Conservation (phyloP, 2,329 filamentous ascomycete species). For the Phyllosticta citrichinensis region DNA sequence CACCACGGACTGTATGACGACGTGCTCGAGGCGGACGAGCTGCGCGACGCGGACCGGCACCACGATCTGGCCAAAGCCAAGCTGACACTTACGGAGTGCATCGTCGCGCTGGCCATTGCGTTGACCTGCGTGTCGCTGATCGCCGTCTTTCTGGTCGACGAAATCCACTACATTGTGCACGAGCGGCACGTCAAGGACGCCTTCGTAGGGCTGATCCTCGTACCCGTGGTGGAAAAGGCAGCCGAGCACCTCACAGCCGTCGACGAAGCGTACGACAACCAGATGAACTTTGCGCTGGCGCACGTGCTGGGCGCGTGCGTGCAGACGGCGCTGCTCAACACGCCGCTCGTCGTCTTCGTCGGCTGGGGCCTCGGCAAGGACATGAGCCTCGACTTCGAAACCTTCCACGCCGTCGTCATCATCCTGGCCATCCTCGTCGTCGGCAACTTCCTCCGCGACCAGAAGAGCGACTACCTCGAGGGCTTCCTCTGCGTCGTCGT, state of each 20-base stretch:
- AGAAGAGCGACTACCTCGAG: constrained; percentile 85
- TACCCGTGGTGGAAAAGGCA: constrained; percentile 76
- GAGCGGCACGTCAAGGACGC: constrained; percentile 38
- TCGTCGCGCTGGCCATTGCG: constrained; percentile 54
- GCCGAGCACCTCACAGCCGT: constrained; percentile 77
- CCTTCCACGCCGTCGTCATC: constrained; percentile 75
- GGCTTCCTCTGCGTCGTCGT: constrained; percentile 68
- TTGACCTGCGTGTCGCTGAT: constrained; percentile 63
- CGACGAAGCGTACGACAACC: constrained; percentile 74
- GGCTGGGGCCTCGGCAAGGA: constrained; percentile 64
- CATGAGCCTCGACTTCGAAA: constrained; percentile 76
- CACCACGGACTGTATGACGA: constrained; percentile 70
- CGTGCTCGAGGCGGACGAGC: constrained; percentile 61
- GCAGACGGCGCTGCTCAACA: constrained; percentile 83
- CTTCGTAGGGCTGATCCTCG: constrained; percentile 63
- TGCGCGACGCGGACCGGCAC: constrained; percentile 53
- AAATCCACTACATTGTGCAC: constrained; percentile 55
- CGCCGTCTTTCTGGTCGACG: constrained; percentile 60
- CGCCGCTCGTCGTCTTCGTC: constrained; percentile 70
- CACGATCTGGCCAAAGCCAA: constrained; percentile 53
- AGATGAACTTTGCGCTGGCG: constrained; percentile 75
- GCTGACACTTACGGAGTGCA: constrained; percentile 63
- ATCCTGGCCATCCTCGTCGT: constrained; percentile 79
- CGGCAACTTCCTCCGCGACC: constrained; percentile 76
- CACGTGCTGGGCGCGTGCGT: constrained; percentile 81